Conservation (phyloP, 192 early-diverging fungal species). For the Paraglomus occultum region DNA sequence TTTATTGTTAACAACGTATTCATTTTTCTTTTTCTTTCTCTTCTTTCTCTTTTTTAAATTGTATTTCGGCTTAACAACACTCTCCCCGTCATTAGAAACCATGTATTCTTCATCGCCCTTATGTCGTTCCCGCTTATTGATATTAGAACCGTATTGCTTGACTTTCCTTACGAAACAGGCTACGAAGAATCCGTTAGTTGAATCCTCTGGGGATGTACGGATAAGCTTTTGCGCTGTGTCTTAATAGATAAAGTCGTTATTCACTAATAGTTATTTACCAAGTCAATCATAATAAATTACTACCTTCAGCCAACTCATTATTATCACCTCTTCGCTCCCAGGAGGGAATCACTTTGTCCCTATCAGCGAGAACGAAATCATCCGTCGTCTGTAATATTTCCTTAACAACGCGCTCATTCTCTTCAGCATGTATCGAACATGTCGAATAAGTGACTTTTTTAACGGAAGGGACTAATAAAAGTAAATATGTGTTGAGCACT, state of each 20-base stretch:
- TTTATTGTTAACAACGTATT: background rate
- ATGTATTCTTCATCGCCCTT: background rate
- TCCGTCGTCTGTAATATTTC: constrained; percentile 40
- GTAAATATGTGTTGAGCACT: background rate
- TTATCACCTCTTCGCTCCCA: constrained; percentile 80
- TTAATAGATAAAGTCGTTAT: constrained; percentile 35
- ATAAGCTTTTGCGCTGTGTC: constrained; percentile 65
- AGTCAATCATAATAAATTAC: constrained; percentile 36
- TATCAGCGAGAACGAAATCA: constrained; percentile 57
- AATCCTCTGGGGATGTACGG: constrained; percentile 78
- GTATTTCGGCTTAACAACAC: background rate
- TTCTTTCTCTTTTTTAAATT: constrained; percentile 42
- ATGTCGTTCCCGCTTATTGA: background rate
- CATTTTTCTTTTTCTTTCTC: constrained; percentile 25
- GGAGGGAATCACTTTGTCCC: constrained; percentile 62
- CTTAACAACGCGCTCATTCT: constrained; percentile 92
- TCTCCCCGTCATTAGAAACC: background rate
- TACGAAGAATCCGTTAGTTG: constrained; percentile 96
- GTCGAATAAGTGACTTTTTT: constrained; percentile 92
- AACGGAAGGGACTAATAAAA: constrained; percentile 64
- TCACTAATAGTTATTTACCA: constrained; percentile 10
- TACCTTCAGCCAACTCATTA: constrained; percentile 41
- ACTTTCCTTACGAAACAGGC: constrained; percentile 78
- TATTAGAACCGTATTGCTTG: constrained; percentile 18
- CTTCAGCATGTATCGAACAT: constrained; percentile 87